Percentiles rank a stretch among this genome's conserved stretches.
Conservation (phyloP, 2,329 filamentous ascomycete genomes). For the Neonectria coccinea region DNA sequence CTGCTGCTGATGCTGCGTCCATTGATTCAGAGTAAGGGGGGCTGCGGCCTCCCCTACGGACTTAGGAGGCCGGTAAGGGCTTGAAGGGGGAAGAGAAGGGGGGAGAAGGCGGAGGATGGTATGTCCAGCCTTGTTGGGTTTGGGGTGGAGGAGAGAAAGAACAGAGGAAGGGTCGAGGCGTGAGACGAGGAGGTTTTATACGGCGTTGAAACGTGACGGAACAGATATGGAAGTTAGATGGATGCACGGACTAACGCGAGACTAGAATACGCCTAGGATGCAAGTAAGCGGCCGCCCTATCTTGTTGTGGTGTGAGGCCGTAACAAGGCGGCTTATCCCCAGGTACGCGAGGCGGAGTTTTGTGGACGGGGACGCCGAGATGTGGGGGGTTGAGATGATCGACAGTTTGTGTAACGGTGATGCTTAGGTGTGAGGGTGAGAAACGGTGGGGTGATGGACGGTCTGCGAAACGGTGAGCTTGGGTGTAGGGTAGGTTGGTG, state of each 20-base stretch:
- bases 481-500: background rate
- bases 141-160: constrained; percentile 14
- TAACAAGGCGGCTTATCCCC: background rate
- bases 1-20: constrained; percentile 31
- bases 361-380: background rate
- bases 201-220: background rate
- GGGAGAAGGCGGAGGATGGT: constrained; percentile 18
- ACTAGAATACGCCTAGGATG: background rate
- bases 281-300: background rate
- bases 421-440: background rate
- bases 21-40: constrained; percentile 46
- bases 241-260: background rate
- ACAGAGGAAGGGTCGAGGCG: background rate
- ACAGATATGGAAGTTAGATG: too few relatives aligned
- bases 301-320: too few relatives aligned
- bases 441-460: background rate
- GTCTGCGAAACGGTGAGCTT: background rate
- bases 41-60: constrained; percentile 42
- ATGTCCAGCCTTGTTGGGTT: constrained; percentile 20
- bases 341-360: background rate
- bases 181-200: constrained; percentile 34
- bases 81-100: background rate
- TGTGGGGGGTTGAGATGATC: background rate
- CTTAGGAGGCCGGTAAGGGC: constrained; percentile 42
- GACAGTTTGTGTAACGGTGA: background rate